Percentiles rank a stretch among this genome's conserved stretches.
Conservation (phyloP, 306 rosid genomes). For the Lagenaria siceraria region DNA sequence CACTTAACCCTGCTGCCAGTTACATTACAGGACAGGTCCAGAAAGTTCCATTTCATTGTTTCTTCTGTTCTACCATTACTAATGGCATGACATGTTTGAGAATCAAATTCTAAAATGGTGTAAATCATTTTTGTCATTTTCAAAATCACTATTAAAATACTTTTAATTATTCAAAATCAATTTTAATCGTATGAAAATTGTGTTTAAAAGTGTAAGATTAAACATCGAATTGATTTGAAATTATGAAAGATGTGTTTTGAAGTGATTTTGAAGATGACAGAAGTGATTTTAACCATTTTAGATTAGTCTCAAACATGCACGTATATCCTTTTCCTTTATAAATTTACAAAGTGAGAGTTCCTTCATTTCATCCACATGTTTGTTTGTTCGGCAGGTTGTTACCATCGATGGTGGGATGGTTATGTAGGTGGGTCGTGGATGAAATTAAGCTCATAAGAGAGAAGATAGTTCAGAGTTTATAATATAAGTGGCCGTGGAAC, state of each 20-base stretch:
- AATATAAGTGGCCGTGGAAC: constrained; percentile 4
- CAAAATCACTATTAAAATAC: too few species aligned
- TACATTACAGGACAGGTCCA: constrained; percentile 93
- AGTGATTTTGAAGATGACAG: too few species aligned
- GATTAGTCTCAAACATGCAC: too few species aligned
- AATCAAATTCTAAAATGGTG: too few species aligned
- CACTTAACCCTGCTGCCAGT: constrained; percentile 75
- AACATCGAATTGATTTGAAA: too few species aligned
- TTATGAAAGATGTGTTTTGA: too few species aligned
- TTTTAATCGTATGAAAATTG: too few species aligned
- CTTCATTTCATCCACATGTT: not conserved
- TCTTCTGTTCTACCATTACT: not conserved
- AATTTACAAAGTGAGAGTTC: not conserved
- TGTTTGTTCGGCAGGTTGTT: constrained; percentile 43
- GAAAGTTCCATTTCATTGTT: not conserved
- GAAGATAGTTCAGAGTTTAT: not conserved
- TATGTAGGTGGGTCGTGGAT: constrained; percentile 35
- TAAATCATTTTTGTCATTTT: too few species aligned
- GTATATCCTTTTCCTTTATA: not conserved
- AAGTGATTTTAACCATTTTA: too few species aligned
- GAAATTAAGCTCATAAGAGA: constrained; percentile 1
- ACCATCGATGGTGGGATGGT: constrained; percentile 97
- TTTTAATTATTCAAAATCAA: too few species aligned
- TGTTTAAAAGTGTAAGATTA: too few species aligned
- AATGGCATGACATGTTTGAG: too few species aligned